Conservation (phyloP, 306 rosid species). For the Amphicarpaea edgeworthii region DNA sequence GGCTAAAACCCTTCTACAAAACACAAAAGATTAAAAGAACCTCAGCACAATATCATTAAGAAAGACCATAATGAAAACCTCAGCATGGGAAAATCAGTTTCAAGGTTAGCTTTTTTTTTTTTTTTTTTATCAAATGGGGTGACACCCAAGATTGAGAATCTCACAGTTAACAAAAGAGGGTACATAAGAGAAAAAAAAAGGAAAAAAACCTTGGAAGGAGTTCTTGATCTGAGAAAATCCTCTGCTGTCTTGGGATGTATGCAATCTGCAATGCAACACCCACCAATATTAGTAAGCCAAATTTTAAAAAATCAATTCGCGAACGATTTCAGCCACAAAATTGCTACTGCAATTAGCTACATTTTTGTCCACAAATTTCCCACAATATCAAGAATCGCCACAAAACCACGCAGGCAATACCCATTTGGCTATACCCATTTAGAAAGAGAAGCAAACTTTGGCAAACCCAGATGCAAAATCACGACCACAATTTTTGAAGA, state of each 20-base stretch:
- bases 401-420: neutral
- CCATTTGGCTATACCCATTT: neutral
- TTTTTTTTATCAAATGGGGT: neutral
- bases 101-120: too few relatives aligned
- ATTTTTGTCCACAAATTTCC: neutral
- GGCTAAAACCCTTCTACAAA: conserved; percentile 59
- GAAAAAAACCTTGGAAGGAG: conserved; percentile 78
- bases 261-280: conserved; percentile 71
- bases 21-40: neutral
- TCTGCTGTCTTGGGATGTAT: conserved; percentile 88
- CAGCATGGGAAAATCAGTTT: conserved; percentile 22
- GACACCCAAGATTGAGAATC: conserved; percentile 35
- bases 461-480: neutral
- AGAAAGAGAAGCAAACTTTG: conserved; percentile 23
- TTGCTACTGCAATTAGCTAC: neutral
- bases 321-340: neutral
- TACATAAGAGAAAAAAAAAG: neutral
- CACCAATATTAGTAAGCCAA: conserved; percentile 23
- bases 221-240: conserved; percentile 74
- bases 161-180: conserved; percentile 3
- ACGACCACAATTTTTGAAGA: neutral
- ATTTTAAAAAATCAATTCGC: neutral
- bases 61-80: neutral
- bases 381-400: neutral
- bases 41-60: conserved; percentile 4